These are phyloP conservation scores for Trypanosoma platydactyli DNA, from an alignment of 208 protist genomes.

Conservation along the genomic window DNA sequence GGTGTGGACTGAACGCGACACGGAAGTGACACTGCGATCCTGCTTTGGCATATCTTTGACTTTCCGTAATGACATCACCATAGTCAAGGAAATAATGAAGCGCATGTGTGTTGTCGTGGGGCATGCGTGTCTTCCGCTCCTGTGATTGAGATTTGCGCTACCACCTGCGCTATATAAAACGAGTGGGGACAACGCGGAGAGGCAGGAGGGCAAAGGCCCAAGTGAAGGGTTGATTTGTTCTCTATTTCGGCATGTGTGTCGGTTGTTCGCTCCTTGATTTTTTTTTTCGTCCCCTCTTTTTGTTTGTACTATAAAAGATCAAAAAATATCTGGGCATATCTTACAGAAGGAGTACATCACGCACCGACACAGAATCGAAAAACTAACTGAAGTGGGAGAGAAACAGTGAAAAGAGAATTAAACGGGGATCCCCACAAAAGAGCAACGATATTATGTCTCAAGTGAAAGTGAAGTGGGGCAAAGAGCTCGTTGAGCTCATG, in stretches of 20 bases:
- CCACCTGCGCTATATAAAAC: no score
- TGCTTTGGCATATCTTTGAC: background rate
- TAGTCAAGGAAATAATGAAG: constrained; percentile 20
- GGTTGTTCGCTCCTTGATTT: no score
- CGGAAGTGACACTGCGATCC: background rate
- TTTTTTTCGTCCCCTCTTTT: no score
- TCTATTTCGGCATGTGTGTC: no score
- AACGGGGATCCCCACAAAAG: background rate
- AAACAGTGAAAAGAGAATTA: background rate
- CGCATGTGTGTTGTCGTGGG: constrained; percentile 5
- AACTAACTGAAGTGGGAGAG: no score
- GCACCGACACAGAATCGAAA: no score
- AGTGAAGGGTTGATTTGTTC: no score
- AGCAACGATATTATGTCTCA: constrained; percentile 20
- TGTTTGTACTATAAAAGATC: no score
- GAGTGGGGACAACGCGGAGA: no score
- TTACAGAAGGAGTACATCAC: no score
- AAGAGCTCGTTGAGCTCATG: constrained; percentile 55
- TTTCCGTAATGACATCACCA: background rate
- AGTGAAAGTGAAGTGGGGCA: constrained; percentile 84
- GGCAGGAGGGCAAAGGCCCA: no score
- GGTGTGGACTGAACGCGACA: constrained; percentile 18
- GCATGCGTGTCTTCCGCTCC: background rate
- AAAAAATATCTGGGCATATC: no score
- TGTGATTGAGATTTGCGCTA: background rate